Base-by-base conservation (phyloP, 805 yeast genomes). In the Saccharomycopsis sp. region DNA sequence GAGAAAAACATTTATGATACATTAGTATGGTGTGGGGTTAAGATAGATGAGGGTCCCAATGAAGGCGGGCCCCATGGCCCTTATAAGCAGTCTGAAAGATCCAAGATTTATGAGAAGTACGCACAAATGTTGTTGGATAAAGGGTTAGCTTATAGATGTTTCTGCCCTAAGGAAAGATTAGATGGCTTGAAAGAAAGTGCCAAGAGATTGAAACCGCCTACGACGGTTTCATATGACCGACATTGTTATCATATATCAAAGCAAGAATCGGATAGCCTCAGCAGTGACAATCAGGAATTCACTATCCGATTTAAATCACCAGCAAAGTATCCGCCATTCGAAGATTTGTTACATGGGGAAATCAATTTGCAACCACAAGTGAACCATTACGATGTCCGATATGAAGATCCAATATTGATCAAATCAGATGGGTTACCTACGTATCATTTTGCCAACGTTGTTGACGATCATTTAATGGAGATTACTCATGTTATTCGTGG, bases 371-470 rank as follows among this genome's bases (percentile, higher is more conserved):
- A 88, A 59, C 86, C 94, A 1, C 96, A 87, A 58, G 66, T 75
- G 22, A 87, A 89, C 58, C 56, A 60, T 21, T 61, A 60, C 16
- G 96, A 88, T 61, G 67, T 79, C 26, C 69, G 97, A 40, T 89
- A 71, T 59, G 98, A 93, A 56, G 98, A 93, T 59, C 87, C 87
- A 23, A 85, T 93, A 8, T 65, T 93, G 22, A 60, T 93, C 58
- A 93, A 93, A 62, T 84, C 95, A n/a, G 97, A 93, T 60, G 89
- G 90, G 0, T 66, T 86, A 49, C 99, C 99, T 21, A 93, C 99
- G 0, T 93, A 93, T 56, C 99, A 93, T 63, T 81, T 93, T 57
- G 98, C 98, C 13, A 90, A 86, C 56, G 96, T 93, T 4, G 76
- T 93, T 2, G 99, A 93, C 59, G 99, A 93, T 59, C 94, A 89